A percentile compares a stretch with the other conserved stretches of the same genome.
These are phyloP conservation scores for Pythium chondricola DNA, from an alignment of 352 stramenopile genomes.

Conservation along the genomic window DNA sequence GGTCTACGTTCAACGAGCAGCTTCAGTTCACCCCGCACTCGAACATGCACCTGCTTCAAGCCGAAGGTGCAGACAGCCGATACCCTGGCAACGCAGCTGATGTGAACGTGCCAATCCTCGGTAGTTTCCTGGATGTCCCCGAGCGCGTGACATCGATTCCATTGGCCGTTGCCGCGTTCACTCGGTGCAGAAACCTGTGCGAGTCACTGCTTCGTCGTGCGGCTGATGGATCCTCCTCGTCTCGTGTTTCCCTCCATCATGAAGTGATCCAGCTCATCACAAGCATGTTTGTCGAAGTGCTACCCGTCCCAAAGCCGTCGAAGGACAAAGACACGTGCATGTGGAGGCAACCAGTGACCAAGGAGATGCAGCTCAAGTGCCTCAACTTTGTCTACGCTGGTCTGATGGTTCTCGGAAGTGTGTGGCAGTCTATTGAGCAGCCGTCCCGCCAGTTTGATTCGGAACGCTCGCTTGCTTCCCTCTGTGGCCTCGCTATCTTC, in stretches of 20 bases:
- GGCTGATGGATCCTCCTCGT: conserved; percentile 86
- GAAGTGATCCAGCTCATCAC: conserved; percentile 87
- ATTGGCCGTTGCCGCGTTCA: conserved; percentile 72
- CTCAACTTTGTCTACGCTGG: conserved; percentile 70
- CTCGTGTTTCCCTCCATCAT: conserved; percentile 80
- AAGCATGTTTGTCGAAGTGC: conserved; percentile 72
- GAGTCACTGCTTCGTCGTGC: conserved; percentile 74
- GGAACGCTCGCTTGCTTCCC: conserved; percentile 65
- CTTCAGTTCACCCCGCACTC: conserved; percentile 42
- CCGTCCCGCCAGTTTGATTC: conserved; percentile 84
- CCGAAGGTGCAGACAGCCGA: conserved; percentile 51
- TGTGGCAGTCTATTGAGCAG: conserved; percentile 88
- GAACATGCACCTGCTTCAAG: conserved; percentile 56
- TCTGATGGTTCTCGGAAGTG: conserved; percentile 72
- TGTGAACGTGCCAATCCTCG: conserved; percentile 50
- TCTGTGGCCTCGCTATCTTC: conserved; percentile 77
- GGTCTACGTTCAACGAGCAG: conserved; percentile 24
- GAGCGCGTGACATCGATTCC: conserved; percentile 69
- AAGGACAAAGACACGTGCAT: conserved; percentile 39
- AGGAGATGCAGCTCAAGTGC: conserved; percentile 79
- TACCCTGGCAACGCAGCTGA: conserved; percentile 78
- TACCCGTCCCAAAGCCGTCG: conserved; percentile 53
- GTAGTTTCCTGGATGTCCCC: conserved; percentile 82
- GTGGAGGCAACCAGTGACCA: conserved; percentile 62
- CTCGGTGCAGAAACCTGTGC: conserved; percentile 70